Evolutionary conservation across 2,329 filamentous ascomycete species (phyloP), one percentile per base, ranked within the genome.

Genomic region (Cytospora piceae): DNA sequence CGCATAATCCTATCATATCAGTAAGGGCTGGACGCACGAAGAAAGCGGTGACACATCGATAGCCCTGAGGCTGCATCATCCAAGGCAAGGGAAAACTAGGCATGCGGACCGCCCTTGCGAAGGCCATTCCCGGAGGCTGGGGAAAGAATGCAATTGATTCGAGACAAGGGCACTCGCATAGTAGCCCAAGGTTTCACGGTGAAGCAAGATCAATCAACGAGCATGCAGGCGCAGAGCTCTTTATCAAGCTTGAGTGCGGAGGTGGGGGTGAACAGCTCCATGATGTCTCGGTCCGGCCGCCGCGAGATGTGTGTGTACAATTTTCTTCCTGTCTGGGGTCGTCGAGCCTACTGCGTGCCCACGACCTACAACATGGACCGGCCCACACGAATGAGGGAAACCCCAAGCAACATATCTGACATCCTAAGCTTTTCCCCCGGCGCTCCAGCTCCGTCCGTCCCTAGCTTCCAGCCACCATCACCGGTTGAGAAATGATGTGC

Each of bases 41-140:
- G 11, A 49, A 49, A 24, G 22, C 46, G n/a, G 20, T 24, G n/a
- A 22, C 22, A 49, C 46, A 49, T 49, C 46, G 46, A 24, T 49
- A n/a, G 11, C n/a, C 46, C 8, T 12, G 2, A 12, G n/a, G 46
- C 46, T 49, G 46, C 46, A 49, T 14, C 46, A 49, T n/a, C 24
- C 22, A 22, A 24, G 46, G 46, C n/a, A 49, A 49, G 46, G n/a
- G n/a, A 49, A 49, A 49, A 24, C 34, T 15, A 37, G 34, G 12
- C 24, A 49, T 24, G 46, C 46, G 46, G 46, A 9, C 20, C 46
- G 61, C 61, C 53, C 54, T 46, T 31, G 6, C 39, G 22, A n/a
- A 22, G 52, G n/a, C 52, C 52, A 27, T 42, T 62, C 42, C 37
- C 52, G 60, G 60, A 63, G 56, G 22, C 53, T 54, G 53, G 61